Base-by-base conservation (phyloP, 116 monocot species). In the Posidonia oceanica region DNA sequence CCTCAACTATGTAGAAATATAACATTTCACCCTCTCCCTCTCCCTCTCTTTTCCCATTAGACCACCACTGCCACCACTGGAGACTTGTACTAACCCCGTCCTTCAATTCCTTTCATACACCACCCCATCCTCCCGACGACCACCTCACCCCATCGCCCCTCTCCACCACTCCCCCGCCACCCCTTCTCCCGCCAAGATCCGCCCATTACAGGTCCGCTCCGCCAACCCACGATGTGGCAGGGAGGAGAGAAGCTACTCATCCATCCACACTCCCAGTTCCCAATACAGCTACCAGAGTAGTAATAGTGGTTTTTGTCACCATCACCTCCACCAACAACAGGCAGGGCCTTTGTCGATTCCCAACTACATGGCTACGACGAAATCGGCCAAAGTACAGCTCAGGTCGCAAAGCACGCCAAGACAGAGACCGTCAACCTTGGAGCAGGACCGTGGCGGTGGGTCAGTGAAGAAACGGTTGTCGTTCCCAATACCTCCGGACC, bases 321-420 rank as follows among this genome's bases (percentile, higher is more conserved):
- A 67, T 29, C 79, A 74, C 41, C 61, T 52, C 20, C n/a, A n/a
- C n/a, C n/a, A n/a, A n/a, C 59, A n/a, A 22, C 54, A 44, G 61
- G 79, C 13, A 4, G 39, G 77, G 14, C 42, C 42, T 11, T 7
- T 20, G 4, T 14, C 44, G 16, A 57, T 87, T 61, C 98, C 98
- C 16, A 93, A 88, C 71, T 99, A 99, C 84, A 99, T 99, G 98
- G 84, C 87, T 1, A 84, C 98, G 23, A 99, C 98, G 52, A 93
- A 93, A 84, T 99, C 98, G 5, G 90, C 98, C 0, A 90, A 88
- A 69, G 98, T 93, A 15, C 72, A 86, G 41, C 8, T 83, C n/a
- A 69, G 98, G 60, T 88, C 98, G 8, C 90, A 98, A 76, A 98
- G 98, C 63, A 83, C 98, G 53, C 98, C 98, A 41, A 74, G 90